These are phyloP conservation scores for Paracamarosporium sp. DNA, from an alignment of 2,329 filamentous ascomycete species.

Conservation along the genomic window DNA sequence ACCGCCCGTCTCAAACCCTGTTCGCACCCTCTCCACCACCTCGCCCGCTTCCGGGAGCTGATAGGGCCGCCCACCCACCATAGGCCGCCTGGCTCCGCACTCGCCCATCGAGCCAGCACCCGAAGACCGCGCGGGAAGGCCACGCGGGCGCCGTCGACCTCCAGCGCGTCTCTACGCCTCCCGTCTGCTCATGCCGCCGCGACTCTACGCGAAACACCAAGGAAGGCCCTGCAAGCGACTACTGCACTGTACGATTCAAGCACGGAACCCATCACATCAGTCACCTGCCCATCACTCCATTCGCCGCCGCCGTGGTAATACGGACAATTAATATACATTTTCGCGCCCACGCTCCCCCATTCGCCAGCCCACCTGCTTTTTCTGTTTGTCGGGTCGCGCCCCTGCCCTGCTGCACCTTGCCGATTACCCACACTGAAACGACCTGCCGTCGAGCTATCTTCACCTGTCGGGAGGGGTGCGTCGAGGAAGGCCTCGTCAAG, in stretches of 20 bases:
- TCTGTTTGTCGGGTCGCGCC: neutral
- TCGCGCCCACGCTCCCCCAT: conserved; percentile 11
- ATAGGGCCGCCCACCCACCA: conserved; percentile 2
- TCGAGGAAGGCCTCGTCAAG: too few relatives aligned
- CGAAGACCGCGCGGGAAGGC: neutral
- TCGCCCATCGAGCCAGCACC: neutral
- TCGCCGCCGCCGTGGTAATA: conserved; percentile 16
- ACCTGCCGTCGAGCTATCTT: neutral
- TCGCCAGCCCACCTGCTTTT: conserved; percentile 14
- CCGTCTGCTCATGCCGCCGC: neutral
- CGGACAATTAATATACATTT: conserved; percentile 20
- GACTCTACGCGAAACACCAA: conserved; percentile 11
- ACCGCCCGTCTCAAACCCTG: conserved; percentile 6
- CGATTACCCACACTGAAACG: conserved; percentile 1
- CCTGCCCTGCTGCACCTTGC: conserved; percentile 3
- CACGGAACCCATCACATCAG: neutral
- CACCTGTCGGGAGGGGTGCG: too few relatives aligned
- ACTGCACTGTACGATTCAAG: neutral
- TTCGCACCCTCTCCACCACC: neutral
- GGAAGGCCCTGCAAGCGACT: neutral
- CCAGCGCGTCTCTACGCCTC: neutral
- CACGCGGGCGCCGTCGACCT: conserved; percentile 1
- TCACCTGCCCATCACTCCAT: conserved; percentile 14
- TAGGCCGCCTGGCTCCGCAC: neutral
- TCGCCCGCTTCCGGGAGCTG: neutral